Conservation (phyloP, 2,329 filamentous ascomycete species). For the Cadophora luteo-olivacea region DNA sequence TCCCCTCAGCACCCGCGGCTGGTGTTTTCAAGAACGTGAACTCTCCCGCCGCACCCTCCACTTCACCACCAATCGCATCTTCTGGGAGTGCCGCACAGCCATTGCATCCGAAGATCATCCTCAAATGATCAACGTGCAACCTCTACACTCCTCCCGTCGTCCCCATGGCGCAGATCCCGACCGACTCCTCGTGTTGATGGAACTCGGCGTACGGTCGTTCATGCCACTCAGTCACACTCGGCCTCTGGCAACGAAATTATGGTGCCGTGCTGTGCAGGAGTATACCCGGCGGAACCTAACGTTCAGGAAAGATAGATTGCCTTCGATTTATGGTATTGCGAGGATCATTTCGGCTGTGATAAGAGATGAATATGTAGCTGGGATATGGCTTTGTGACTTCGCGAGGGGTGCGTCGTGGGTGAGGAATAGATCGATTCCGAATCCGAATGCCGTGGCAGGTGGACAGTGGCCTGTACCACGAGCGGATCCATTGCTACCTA, state of each 20-base stretch:
- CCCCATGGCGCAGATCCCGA: not conserved
- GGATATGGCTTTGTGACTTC: not conserved
- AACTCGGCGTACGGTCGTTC: not conserved
- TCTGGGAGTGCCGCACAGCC: slow-evolving; percentile 8
- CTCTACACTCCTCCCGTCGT: not conserved
- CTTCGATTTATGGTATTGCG: not conserved
- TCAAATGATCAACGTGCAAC: not conserved
- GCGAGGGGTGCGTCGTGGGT: not conserved
- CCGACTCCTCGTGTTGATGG: not conserved
- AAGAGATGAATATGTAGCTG: not conserved
- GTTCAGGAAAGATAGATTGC: not conserved
- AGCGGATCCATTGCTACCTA: not conserved
- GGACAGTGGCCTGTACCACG: not conserved
- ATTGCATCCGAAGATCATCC: slow-evolving; percentile 7
- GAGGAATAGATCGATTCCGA: not conserved
- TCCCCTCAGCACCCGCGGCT: not conserved
- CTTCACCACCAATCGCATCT: not conserved
- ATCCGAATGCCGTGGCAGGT: not conserved
- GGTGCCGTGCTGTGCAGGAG: not conserved
- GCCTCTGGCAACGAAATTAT: not conserved
- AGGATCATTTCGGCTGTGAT: not conserved
- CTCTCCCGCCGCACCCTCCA: not conserved
- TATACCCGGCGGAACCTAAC: not conserved
- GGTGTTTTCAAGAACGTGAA: not conserved
- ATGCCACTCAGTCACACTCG: slow-evolving; percentile 1